Conservation (phyloP, 768 basidiomycete species). For the Flagelloscypha sp. region DNA sequence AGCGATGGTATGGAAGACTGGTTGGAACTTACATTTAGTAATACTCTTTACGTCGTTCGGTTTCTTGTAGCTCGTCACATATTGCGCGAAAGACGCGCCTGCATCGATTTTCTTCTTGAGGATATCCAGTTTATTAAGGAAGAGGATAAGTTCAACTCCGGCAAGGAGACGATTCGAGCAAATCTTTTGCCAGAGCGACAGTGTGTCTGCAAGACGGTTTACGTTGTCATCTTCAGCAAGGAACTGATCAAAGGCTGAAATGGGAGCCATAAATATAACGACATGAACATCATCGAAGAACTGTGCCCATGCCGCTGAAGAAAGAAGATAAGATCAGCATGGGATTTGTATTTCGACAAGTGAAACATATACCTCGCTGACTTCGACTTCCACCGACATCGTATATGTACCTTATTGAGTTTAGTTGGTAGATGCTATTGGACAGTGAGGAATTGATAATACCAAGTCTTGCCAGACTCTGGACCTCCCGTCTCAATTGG, state of each 20-base stretch:
- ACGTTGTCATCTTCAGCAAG: slow-evolving; percentile 48
- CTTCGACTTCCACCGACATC: slow-evolving; percentile 57
- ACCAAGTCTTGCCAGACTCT: slow-evolving; percentile 10
- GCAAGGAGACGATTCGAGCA: slow-evolving; percentile 51
- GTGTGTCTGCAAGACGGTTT: slow-evolving; percentile 53
- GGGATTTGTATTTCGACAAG: neutral
- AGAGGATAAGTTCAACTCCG: slow-evolving; percentile 46
- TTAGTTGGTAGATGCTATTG: neutral
- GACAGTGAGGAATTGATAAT: neutral
- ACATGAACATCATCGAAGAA: slow-evolving; percentile 66
- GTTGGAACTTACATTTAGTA: slow-evolving; percentile 37
- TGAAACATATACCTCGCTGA: slow-evolving; percentile 38
- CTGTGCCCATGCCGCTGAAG: slow-evolving; percentile 56
- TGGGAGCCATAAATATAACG: slow-evolving; percentile 59
- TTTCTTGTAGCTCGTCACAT: slow-evolving; percentile 46
- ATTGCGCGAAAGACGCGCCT: slow-evolving; percentile 45
- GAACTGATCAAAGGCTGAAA: slow-evolving; percentile 58
- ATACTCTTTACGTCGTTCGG: slow-evolving; percentile 45
- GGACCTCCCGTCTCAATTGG: slow-evolving; percentile 36
- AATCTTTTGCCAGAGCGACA: slow-evolving; percentile 51
- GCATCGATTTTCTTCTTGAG: slow-evolving; percentile 43
- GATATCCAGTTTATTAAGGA: slow-evolving; percentile 59
- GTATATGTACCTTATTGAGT: slow-evolving; percentile 30
- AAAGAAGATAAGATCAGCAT: neutral
- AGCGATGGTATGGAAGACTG: neutral